Evolutionary conservation across 345 rosid species (phyloP), one percentile per base, ranked within the genome.

Genomic region (Bruguiera parviflora): DNA sequence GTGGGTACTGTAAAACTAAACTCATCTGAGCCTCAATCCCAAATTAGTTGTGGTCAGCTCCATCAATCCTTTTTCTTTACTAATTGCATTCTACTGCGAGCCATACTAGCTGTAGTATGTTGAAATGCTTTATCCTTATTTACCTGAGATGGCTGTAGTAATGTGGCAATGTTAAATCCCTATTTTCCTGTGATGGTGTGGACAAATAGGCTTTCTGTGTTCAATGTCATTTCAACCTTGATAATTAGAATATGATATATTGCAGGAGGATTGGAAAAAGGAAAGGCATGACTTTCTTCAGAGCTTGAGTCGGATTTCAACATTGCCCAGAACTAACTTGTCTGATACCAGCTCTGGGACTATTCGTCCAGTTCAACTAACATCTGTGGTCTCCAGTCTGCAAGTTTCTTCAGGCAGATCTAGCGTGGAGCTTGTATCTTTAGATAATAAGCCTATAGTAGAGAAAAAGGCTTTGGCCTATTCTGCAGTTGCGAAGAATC

Each of bases 221-320:
- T 27, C 28, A 25, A 35, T 65, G 53, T 67, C 51, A 55, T 67
- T 66, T 67, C 39, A 53, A 70, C 49, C 56, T 43, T 60, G 65
- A 69, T 67, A 32, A 52, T 21, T 73, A 49, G 1, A 62, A 39
- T 47, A 51, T 70, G 19, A 57, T 63, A 32, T 74, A 55, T 64
- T 79, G 81, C 87, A 95, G 98, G 98, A 90, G 31, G 92, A 90
- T 76, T 92, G 99, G 98, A 85, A 89, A 76, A 95, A 90, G 75
- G 97, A 89, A 82, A 95, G 88, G 65, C 96, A 89, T 52, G 94
- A 90, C 78, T 95, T 95, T 80, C 92, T 92, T 71, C 98, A 86
- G 83, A 95, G 97, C 79, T 85, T 95, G 79, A 90, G 91, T 77
- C 87, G 89, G 63, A 89, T 95, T 81, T 87, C 99, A 73, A 79